These are phyloP conservation scores for Aspergillus saccharolyticus DNA, from an alignment of 495 filamentous ascomycete genomes.

Conservation along the genomic window DNA sequence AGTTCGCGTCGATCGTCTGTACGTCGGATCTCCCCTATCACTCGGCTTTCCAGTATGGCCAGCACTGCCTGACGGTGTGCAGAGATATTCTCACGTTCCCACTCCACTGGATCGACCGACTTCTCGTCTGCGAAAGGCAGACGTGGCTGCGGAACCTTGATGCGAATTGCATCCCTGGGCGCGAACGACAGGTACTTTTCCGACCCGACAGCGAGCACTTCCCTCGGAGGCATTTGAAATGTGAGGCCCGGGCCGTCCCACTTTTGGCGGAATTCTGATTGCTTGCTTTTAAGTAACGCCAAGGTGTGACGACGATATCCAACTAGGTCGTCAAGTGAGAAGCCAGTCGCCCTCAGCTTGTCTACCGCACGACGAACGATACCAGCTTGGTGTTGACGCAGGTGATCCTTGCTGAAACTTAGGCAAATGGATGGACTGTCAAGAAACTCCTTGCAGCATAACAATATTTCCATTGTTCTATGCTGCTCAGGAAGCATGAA, in stretches of 20 bases:
- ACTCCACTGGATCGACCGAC: constrained; percentile 8
- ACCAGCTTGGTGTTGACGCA: constrained; percentile 25
- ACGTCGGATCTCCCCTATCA: constrained; percentile 33
- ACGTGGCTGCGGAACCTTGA: constrained; percentile 13
- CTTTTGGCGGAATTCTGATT: constrained; percentile 23
- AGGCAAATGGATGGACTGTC: constrained; percentile 26
- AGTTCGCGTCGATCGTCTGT: constrained; percentile 17
- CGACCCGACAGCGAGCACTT: constrained; percentile 27
- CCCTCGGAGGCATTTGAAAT: constrained; percentile 23
- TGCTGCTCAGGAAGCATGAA: constrained; percentile 28
- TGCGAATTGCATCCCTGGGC: constrained; percentile 13
- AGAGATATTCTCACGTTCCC: constrained; percentile 25
- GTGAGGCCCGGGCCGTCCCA: constrained; percentile 26
- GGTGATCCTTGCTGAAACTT: constrained; percentile 17
- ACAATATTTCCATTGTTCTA: constrained; percentile 30
- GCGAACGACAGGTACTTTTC: constrained; percentile 32
- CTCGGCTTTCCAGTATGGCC: constrained; percentile 29
- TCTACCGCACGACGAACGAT: constrained; percentile 21
- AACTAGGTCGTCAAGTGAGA: constrained; percentile 22
- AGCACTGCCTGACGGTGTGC: constrained; percentile 29
- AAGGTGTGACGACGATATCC: constrained; percentile 32
- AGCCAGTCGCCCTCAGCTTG: constrained; percentile 4
- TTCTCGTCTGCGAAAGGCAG: constrained; percentile 27
- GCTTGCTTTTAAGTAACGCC: constrained; percentile 16
- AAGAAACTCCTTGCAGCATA: constrained; percentile 30